These are phyloP conservation scores for Triticum monococcum DNA, from an alignment of 176 grass and related monocot genomes.

Conservation along the genomic window DNA sequence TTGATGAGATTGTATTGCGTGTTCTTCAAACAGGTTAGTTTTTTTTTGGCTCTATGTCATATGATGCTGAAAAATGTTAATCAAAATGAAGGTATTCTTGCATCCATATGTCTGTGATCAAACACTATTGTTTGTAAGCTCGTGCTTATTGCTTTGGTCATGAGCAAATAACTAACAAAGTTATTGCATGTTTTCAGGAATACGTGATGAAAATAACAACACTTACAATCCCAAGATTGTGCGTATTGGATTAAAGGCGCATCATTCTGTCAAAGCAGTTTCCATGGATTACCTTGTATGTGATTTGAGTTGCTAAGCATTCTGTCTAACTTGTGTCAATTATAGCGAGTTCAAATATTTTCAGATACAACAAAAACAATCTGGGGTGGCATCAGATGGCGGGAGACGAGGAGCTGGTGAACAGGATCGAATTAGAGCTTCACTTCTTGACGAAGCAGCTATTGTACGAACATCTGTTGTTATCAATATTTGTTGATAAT, in stretches of 20 bases:
- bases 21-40: slow-evolving; percentile 73
- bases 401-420: slow-evolving; percentile 62
- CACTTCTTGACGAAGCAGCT: slow-evolving; percentile 89
- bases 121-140: slow-evolving; percentile 8
- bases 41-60: background rate
- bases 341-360: slow-evolving; percentile 38
- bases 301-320: slow-evolving; percentile 29
- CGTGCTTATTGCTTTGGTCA: background rate
- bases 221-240: slow-evolving; percentile 96
- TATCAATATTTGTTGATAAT: slow-evolving; percentile 3
- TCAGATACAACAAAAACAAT: slow-evolving; percentile 85
- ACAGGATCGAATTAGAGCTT: slow-evolving; percentile 66
- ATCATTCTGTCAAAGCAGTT: slow-evolving; percentile 95
- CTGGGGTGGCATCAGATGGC: slow-evolving; percentile 56
- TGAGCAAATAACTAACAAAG: slow-evolving; percentile 19
- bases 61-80: background rate
- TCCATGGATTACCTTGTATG: slow-evolving; percentile 96
- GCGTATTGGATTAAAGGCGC: slow-evolving; percentile 87
- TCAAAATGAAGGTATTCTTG: background rate
- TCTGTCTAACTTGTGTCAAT: slow-evolving; percentile 33
- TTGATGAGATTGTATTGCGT: slow-evolving; percentile 95
- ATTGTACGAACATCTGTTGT: slow-evolving; percentile 57
- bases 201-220: slow-evolving; percentile 88
- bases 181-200: slow-evolving; percentile 53
- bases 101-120: slow-evolving; percentile 10